Conservation (phyloP, 768 basidiomycete species). For the Leccinellum rugosiceps region DNA sequence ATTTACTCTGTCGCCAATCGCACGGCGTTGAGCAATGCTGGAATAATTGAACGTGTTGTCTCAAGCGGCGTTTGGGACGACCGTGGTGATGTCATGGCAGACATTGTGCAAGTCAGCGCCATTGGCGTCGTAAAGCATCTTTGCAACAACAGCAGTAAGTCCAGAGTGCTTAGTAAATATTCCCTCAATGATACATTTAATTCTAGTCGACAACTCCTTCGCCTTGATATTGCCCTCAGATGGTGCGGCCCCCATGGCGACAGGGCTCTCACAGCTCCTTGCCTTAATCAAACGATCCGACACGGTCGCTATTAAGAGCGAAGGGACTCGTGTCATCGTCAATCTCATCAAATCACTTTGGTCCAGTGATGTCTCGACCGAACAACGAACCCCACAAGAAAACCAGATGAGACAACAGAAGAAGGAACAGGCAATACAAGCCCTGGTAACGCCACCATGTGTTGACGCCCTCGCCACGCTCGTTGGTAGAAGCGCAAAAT, state of each 20-base stretch:
- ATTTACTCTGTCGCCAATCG: slow-evolving; percentile 59
- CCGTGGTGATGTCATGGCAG: slow-evolving; percentile 73
- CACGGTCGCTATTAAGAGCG: slow-evolving; percentile 78
- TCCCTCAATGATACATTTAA: slow-evolving; percentile 27
- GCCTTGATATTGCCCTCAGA: slow-evolving; percentile 48
- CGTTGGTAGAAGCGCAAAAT: slow-evolving; percentile 72
- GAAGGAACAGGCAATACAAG: slow-evolving; percentile 51
- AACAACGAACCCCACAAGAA: slow-evolving; percentile 30
- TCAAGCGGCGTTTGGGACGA: slow-evolving; percentile 67
- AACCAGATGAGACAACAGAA: slow-evolving; percentile 44
- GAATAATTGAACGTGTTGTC: slow-evolving; percentile 59
- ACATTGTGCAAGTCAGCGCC: slow-evolving; percentile 82
- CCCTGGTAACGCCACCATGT: slow-evolving; percentile 50
- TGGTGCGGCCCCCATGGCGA: slow-evolving; percentile 30
- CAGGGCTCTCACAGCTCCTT: slow-evolving; percentile 67
- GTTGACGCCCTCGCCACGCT: slow-evolving; percentile 65
- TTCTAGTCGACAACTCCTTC: slow-evolving; percentile 44
- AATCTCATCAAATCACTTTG: slow-evolving; percentile 81
- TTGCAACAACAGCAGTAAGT: slow-evolving; percentile 70
- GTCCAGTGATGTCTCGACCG: slow-evolving; percentile 44
- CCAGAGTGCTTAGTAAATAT: neutral
- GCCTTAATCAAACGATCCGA: slow-evolving; percentile 76
- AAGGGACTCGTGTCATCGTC: slow-evolving; percentile 85
- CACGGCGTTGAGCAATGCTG: slow-evolving; percentile 53
- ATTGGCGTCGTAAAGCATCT: slow-evolving; percentile 90